A percentile compares a stretch with the other conserved stretches of the same genome.
phyloP scores from a whole-genome alignment of 768 basidiomycete species.

The Rhizopogon sp. region DNA sequence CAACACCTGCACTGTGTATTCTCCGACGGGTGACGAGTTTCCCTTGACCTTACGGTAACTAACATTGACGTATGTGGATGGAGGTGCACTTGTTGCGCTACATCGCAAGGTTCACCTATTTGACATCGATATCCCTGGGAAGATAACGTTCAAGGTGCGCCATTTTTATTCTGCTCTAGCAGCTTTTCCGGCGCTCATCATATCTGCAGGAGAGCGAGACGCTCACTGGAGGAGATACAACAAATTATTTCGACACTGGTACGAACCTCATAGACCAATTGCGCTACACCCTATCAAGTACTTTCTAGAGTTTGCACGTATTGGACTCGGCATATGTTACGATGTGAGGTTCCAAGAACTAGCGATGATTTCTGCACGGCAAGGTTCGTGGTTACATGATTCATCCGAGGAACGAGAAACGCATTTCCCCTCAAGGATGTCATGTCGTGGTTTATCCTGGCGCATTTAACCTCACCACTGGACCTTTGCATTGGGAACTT shows the following conservation, averaged over 20 bases:
- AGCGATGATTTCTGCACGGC: slow-evolving; percentile 83
- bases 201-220: slow-evolving; percentile 76
- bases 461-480: slow-evolving; percentile 95
- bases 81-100: slow-evolving; percentile 79
- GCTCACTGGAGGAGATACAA: slow-evolving; percentile 65
- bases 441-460: slow-evolving; percentile 88
- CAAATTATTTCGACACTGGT: slow-evolving; percentile 90
- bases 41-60: not conserved
- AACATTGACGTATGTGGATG: not conserved
- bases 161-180: not conserved
- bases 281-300: not conserved
- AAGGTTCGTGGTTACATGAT: slow-evolving; percentile 44
- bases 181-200: slow-evolving; percentile 2
- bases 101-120: slow-evolving; percentile 97
- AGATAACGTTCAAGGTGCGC: slow-evolving; percentile 80
- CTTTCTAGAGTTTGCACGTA: slow-evolving; percentile 82
- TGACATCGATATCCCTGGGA: slow-evolving; percentile 94
- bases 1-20: slow-evolving; percentile 92
- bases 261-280: slow-evolving; percentile 3
- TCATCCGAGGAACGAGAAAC: not conserved
- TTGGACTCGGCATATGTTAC: slow-evolving; percentile 96
- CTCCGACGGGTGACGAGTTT: slow-evolving; percentile 53
- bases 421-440: slow-evolving; percentile 49
- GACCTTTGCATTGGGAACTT: slow-evolving; percentile 94
- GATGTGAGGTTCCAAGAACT: slow-evolving; percentile 94